Percentiles rank a stretch among this genome's conserved stretches.
Conservation (phyloP, 306 rosid species). For the Morella rubra region DNA sequence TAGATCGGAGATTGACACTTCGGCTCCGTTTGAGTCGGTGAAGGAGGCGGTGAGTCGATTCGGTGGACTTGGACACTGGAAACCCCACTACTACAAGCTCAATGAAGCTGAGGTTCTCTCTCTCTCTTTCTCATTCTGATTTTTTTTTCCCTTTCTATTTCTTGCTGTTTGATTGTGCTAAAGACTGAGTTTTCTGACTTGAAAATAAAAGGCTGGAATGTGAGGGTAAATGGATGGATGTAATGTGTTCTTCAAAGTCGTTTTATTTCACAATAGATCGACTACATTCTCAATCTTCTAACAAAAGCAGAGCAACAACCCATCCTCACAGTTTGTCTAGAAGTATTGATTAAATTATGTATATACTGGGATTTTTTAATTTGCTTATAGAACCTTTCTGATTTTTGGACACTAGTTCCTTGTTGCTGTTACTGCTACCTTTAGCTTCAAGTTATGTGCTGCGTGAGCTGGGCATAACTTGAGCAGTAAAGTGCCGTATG, state of each 20-base stretch:
- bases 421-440: not conserved
- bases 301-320: not conserved
- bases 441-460: conserved; percentile 5
- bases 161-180: too few relatives aligned
- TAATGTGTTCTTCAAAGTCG: not conserved
- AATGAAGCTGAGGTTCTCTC: conserved; percentile 32
- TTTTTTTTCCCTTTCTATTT: not conserved
- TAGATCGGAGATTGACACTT: conserved; percentile 56
- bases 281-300: not conserved
- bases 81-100: conserved; percentile 37
- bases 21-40: conserved; percentile 62
- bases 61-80: conserved; percentile 58
- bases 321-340: not conserved
- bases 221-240: conserved; percentile 6
- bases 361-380: too few relatives aligned
- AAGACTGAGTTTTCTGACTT: not conserved
- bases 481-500: not conserved
- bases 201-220: not conserved
- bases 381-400: too few relatives aligned
- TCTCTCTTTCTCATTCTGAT: not conserved
- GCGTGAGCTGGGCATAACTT: not conserved
- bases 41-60: conserved; percentile 57
- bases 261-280: not conserved
- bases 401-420: not conserved
- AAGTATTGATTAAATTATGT: too few relatives aligned